phyloP scores from a whole-genome alignment of 2,329 filamentous ascomycete species.

The Trichoderma sp. region DNA sequence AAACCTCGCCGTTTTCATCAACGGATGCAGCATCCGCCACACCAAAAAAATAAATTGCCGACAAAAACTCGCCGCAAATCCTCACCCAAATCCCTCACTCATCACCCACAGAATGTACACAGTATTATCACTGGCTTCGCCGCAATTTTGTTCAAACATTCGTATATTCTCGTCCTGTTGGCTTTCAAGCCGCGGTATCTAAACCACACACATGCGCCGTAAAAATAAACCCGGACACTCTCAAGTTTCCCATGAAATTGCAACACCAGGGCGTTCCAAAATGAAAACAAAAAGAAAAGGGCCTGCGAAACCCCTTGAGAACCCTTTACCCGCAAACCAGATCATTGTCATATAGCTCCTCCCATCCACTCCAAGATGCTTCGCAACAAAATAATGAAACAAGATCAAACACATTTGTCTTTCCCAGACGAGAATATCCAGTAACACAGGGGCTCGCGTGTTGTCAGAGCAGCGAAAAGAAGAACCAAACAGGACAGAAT shows the following conservation, averaged over 20 bases:
- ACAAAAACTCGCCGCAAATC: not conserved
- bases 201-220: constrained; percentile 33
- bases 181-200: constrained; percentile 31
- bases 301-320: constrained; percentile 31
- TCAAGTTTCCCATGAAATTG: constrained; percentile 29
- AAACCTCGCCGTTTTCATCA: not conserved
- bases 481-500: constrained; percentile 19
- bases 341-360: constrained; percentile 33
- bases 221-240: constrained; percentile 29
- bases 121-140: not conserved
- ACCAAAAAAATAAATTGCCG: not conserved
- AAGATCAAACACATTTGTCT: constrained; percentile 19
- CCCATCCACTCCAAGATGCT: constrained; percentile 33
- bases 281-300: constrained; percentile 23
- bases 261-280: constrained; percentile 34
- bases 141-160: constrained; percentile 28
- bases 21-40: not conserved
- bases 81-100: not conserved
- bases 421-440: constrained; percentile 30
- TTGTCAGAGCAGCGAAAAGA: constrained; percentile 21
- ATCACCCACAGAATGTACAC: not conserved
- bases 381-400: constrained; percentile 25
- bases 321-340: constrained; percentile 32
- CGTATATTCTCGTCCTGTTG: constrained; percentile 40
- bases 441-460: constrained; percentile 24